Base-by-base conservation (phyloP, 805 yeast species). In the Torulaspora indica region DNA sequence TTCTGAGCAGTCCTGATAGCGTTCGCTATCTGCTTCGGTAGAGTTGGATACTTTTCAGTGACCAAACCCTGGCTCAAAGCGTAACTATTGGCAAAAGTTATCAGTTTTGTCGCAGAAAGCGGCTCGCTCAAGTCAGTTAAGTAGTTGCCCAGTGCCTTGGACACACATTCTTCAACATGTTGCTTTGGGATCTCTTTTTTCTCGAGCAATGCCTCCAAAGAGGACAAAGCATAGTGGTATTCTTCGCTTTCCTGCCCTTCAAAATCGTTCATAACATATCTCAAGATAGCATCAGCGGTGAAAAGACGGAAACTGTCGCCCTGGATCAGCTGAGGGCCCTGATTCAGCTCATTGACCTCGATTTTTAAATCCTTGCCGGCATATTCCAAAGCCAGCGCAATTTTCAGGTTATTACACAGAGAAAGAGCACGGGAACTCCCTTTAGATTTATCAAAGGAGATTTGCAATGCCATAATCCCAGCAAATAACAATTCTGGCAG, bases 221-320 rank as follows among this genome's bases (percentile, higher is more conserved):
- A 47, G 8, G 56, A 39, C 20, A 61, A 35, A 12, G 57, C 49
- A 25, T 47, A 56, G 13, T 51, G 46, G 17, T 66, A 60, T 8
- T 60, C 62, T 35, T 73, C 64, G 12, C 68, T 58, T 9, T 57
- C 50, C 22, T 65, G 56, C 8, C 41, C 54, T 5, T 63, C 44
- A 48, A 78, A 81, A 49, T 78, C 80, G 17, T 68, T 62, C 30
- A 78, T 69, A 49, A 81, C 66, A 56, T 78, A 84, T 61, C 80
- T 79, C 49, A 83, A 81, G 41, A 83, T 79, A 15, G 93, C 80
- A 58, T 83, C 81, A 15, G 86, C 71, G 61, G 83, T 87, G 45
- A 71, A 65, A 49, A 84, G 70, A 53, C 74, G 76, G 25, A 66
- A 60, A 1, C 51, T 46, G 4, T 62, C 66, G n/a, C 58, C 53